Base-by-base conservation (phyloP, 2,329 filamentous ascomycete species). In the Trichothecium sympodiale region DNA sequence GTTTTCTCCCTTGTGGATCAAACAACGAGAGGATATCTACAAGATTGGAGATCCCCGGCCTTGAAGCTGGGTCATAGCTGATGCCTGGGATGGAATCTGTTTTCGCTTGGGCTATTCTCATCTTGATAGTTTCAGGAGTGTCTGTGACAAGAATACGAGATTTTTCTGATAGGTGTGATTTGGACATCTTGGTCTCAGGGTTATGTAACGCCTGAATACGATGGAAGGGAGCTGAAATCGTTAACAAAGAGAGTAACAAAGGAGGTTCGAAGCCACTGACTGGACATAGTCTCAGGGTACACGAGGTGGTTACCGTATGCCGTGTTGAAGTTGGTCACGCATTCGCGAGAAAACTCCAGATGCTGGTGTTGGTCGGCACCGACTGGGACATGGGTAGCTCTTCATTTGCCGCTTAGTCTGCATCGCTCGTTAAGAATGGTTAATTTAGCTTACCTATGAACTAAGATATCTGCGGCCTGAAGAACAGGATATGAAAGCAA, bases 281-380 rank as follows among this genome's bases (percentile, higher is more conserved):
- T 82, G 18, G 85, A 71, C 29, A 93, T 62, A 1, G 83, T 82
- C 46, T 81, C 64, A 0, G 87, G 85, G 1, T 69, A 53, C 0
- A 80, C 64, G 3, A 94, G 57, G 12, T 63, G 68, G n/a, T 74
- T 56, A 1, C 74, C 74, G 46, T 83, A 85, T 3, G 72, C 59
- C 51, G 83, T 69, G 57, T 96, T 95, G 64, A 98, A 96, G 52
- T 83, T 83, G 40, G 75, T 80, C 8, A 82, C 91, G 43, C 87
- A 81, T 53, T 93, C 80, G 35, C 91, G 74, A 1, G 88, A 78
- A 54, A 96, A 94, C 55, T 98, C 91, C 16, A 98, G 74, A 59
- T 98, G 91, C 50, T 98, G 91, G 38, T 68, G 69, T 59, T 98
- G 91, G 56, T 98, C 91, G 46, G 93, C 83, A n/a, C 91, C 91